Base-by-base conservation (phyloP, 192 early-diverging fungal genomes). In the Coemansia sp. region DNA sequence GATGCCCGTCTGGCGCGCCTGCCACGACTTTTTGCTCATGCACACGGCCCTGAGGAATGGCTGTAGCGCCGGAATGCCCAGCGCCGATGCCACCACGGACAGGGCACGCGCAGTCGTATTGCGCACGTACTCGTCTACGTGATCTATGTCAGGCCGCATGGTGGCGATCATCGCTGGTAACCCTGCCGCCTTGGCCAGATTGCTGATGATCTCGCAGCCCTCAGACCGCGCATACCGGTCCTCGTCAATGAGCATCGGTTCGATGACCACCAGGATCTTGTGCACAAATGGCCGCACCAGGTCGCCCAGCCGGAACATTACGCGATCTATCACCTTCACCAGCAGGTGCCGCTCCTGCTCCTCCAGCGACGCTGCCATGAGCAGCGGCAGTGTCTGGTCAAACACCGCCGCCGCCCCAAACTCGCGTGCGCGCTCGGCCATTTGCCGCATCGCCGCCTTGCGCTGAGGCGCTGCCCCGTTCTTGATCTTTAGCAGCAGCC, bases 81-180 rank as follows among this genome's bases (percentile, higher is more conserved):
- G 85, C 3, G 96, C 95, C 17, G 93, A 93, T 0, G 94, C 96
- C 18, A 99, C 96, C 1, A 99, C 96, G 1, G 95, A 90, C 67
- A 99, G 94, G 8, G 97, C 97, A 35, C 94, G 88, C 5, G 97
- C 93, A 0, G 96, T 98, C 9, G 96, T 98, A 76, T 97, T 98
- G 59, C 97, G 87, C 14, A 99, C 95, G 62, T 95, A 98, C 80
- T 98, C 97, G 78, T 99, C 95, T 1, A 84, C 85, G 65, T 98
- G 93, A 72, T 99, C 96, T 63, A 99, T 95, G 74, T 98, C 95
- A 5, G 95, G 95, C n/a, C 95, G 90, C 97, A 99, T 95, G 9
- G 93, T 94, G 21, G 95, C 87, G 61, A 99, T 95, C 97, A 99
- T 98, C 29, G 94, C 93, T 5, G 94, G 89, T 44, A 99, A 80